Evolutionary conservation across 1,139 yeast genomes (phyloP).

Genomic region (Zygosaccharomyces pseudobailii): DNA sequence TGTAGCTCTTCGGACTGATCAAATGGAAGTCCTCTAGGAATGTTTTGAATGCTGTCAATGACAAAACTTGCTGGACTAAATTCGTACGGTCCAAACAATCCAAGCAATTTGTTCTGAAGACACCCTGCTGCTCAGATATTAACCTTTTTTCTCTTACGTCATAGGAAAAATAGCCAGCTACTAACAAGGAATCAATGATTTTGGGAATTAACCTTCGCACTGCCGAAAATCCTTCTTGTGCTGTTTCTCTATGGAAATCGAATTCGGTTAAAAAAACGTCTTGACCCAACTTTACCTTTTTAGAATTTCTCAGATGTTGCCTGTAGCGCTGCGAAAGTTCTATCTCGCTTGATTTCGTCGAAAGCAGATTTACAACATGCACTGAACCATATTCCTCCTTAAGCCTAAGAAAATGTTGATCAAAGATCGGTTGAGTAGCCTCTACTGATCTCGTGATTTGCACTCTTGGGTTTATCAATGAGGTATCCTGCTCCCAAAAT

Average conservation of each 20-base stretch:
- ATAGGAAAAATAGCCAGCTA: slow-evolving; percentile 76
- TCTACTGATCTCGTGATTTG: slow-evolving; percentile 82
- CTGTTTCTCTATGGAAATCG: slow-evolving; percentile 91
- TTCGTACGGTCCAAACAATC: slow-evolving; percentile 96
- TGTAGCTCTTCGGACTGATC: slow-evolving; percentile 31
- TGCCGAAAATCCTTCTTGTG: slow-evolving; percentile 80
- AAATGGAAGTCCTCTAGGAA: slow-evolving; percentile 50
- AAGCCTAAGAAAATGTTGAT: slow-evolving; percentile 68
- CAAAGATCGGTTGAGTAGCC: slow-evolving; percentile 89
- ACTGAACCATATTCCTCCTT: slow-evolving; percentile 77
- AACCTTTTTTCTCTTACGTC: slow-evolving; percentile 46
- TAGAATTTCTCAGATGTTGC: slow-evolving; percentile 41
- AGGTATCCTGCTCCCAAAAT: slow-evolving; percentile 96
- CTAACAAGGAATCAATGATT: slow-evolving; percentile 60
- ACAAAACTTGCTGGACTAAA: slow-evolving; percentile 82
- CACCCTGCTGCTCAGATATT: slow-evolving; percentile 76
- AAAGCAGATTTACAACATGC: slow-evolving; percentile 77
- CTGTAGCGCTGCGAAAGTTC: slow-evolving; percentile 67
- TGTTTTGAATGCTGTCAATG: slow-evolving; percentile 58
- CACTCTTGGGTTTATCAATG: slow-evolving; percentile 77
- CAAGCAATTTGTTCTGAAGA: slow-evolving; percentile 86
- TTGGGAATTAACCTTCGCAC: slow-evolving; percentile 67
- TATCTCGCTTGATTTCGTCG: slow-evolving; percentile 72
- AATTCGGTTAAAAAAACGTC: slow-evolving; percentile 69
- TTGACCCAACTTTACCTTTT: slow-evolving; percentile 38